A percentile compares a stretch with the other conserved stretches of the same genome.
Evolutionary conservation across 78 protist genomes (phyloP).

Genomic region (Polysphondylium violaceum): DNA sequence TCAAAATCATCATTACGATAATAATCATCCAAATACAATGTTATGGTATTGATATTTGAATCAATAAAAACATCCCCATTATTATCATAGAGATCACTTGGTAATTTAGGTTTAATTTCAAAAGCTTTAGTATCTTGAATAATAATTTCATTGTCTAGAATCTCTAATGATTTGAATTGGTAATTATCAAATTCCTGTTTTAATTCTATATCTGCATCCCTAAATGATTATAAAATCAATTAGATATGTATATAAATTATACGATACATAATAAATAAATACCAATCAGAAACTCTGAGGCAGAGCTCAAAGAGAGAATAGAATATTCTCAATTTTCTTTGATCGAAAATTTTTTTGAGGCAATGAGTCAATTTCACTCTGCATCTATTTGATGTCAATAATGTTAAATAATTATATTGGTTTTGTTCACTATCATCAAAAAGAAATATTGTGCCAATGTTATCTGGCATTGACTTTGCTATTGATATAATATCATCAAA

Average conservation of each 20-base stretch:
- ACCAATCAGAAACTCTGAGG: not conserved
- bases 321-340: not conserved
- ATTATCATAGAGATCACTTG: not conserved
- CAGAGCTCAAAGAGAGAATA: not conserved
- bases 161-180: not conserved
- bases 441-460: not conserved
- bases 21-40: not conserved
- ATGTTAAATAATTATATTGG: too few relatives aligned
- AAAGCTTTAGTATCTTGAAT: not conserved
- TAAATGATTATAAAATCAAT: not conserved
- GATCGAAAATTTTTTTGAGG: not conserved
- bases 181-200: not conserved
- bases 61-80: not conserved
- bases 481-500: not conserved
- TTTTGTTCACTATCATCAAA: not conserved
- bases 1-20: slow-evolving; percentile 5
- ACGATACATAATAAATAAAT: too few relatives aligned
- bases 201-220: not conserved
- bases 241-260: too few relatives aligned
- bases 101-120: not conserved
- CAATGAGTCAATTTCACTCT: not conserved
- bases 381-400: not conserved
- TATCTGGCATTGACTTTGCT: not conserved
- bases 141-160: not conserved
- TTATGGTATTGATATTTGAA: not conserved